phyloP scores from a whole-genome alignment of 371 early-diverging fungal genomes.

The Apophysomyces variabilis region DNA sequence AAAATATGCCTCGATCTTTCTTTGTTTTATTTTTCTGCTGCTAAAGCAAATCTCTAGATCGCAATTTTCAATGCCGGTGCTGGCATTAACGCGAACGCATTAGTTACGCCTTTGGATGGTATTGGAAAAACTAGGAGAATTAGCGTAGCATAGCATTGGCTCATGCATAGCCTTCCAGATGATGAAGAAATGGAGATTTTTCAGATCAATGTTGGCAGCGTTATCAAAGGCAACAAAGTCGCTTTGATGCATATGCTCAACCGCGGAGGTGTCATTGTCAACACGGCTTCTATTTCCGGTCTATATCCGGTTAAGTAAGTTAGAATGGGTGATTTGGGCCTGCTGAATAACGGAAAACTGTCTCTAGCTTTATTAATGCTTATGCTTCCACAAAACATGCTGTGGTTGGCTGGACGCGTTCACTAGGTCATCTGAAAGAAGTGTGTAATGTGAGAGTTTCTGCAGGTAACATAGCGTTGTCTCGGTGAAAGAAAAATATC shows the following conservation, averaged over 20 bases:
- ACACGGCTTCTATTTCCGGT: conserved; percentile 40
- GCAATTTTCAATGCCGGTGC: conserved; percentile 32
- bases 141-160: no score
- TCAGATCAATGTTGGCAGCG: conserved; percentile 68
- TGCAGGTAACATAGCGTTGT: conserved; percentile 19
- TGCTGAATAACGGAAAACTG: no score
- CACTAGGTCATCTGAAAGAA: conserved; percentile 21
- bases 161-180: conserved; percentile 12
- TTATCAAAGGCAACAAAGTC: conserved; percentile 60
- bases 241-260: conserved; percentile 44
- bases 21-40: no score
- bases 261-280: conserved; percentile 54
- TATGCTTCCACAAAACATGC: conserved; percentile 33
- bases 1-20: neutral
- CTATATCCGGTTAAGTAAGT: conserved; percentile 25
- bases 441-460: conserved; percentile 48
- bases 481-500: no score
- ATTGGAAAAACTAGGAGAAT: conserved; percentile 16
- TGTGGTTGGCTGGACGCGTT: conserved; percentile 29
- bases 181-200: conserved; percentile 49
- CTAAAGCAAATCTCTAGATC: conserved; percentile 12
- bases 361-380: neutral
- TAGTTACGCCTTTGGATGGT: conserved; percentile 32
- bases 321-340: no score
- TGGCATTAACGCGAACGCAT: conserved; percentile 31